Percentiles rank a stretch among this genome's conserved stretches.
These are phyloP conservation scores for Maudiozyma saulgeensis DNA, from an alignment of 805 yeast genomes.

Conservation along the genomic window DNA sequence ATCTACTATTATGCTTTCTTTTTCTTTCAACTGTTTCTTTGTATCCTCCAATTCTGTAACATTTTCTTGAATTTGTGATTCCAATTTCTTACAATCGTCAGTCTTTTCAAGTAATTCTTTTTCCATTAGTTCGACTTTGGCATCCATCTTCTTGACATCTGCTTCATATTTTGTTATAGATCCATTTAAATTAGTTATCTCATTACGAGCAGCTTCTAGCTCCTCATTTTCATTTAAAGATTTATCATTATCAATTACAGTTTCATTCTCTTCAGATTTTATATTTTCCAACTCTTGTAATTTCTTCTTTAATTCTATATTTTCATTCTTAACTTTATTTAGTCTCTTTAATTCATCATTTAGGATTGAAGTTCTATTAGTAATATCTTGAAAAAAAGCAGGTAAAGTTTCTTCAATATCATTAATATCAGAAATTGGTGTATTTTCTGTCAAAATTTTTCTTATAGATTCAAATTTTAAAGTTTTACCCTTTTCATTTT, in stretches of 20 bases:
- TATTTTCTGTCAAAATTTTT: conserved; percentile 59
- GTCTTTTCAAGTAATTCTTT: background rate
- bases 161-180: background rate
- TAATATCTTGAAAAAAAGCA: conserved; percentile 57
- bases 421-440: conserved; percentile 68
- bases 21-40: background rate
- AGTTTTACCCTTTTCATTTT: conserved; percentile 60
- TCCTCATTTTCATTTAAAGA: background rate
- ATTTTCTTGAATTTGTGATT: background rate
- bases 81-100: background rate
- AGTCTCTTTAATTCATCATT: conserved; percentile 54
- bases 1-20: background rate
- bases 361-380: conserved; percentile 49
- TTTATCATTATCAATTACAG: background rate
- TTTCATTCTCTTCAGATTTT: background rate
- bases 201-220: background rate
- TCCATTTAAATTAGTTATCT: background rate
- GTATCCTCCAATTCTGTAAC: background rate
- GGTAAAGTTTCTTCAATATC: conserved; percentile 63
- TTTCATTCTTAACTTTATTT: conserved; percentile 14
- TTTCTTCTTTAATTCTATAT: background rate
- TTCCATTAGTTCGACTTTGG: background rate
- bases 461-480: conserved; percentile 57
- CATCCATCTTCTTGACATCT: background rate
- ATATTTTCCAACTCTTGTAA: background rate